These are phyloP conservation scores for Alternaria longipes DNA, from an alignment of 2,329 filamentous ascomycete genomes.

Conservation along the genomic window DNA sequence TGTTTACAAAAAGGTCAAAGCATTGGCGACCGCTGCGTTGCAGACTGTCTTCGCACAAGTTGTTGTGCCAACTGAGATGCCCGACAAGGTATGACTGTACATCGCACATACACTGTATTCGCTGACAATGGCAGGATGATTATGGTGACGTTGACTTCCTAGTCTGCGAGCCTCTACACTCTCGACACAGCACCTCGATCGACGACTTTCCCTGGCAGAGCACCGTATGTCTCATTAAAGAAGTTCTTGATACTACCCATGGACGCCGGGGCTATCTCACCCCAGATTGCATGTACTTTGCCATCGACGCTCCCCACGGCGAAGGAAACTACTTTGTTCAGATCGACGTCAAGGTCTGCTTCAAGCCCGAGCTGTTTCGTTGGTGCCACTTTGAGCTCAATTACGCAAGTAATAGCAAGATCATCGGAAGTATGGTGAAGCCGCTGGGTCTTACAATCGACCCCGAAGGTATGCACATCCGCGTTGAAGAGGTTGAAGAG, in stretches of 20 bases:
- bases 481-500: conserved; percentile 37
- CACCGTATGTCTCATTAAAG: conserved; percentile 26
- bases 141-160: conserved; percentile 40
- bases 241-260: conserved; percentile 25
- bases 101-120: not conserved
- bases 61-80: conserved; percentile 37
- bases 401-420: conserved; percentile 36
- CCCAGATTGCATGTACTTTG: conserved; percentile 35
- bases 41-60: conserved; percentile 33
- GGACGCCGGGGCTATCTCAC: conserved; percentile 28
- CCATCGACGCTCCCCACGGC: conserved; percentile 20
- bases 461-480: conserved; percentile 32
- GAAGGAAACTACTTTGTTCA: conserved; percentile 29
- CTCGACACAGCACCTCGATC: not conserved
- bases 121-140: conserved; percentile 7
- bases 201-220: conserved; percentile 22
- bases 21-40: conserved; percentile 20
- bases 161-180: conserved; percentile 25
- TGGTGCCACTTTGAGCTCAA: conserved; percentile 35
- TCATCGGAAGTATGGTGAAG: conserved; percentile 39
- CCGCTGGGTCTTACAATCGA: conserved; percentile 38
- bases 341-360: conserved; percentile 40
- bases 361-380: conserved; percentile 25
- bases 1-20: conserved; percentile 30
- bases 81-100: conserved; percentile 27